Base-by-base conservation (phyloP, 495 filamentous ascomycete species). In the Penicillium macrosclerotiorum region DNA sequence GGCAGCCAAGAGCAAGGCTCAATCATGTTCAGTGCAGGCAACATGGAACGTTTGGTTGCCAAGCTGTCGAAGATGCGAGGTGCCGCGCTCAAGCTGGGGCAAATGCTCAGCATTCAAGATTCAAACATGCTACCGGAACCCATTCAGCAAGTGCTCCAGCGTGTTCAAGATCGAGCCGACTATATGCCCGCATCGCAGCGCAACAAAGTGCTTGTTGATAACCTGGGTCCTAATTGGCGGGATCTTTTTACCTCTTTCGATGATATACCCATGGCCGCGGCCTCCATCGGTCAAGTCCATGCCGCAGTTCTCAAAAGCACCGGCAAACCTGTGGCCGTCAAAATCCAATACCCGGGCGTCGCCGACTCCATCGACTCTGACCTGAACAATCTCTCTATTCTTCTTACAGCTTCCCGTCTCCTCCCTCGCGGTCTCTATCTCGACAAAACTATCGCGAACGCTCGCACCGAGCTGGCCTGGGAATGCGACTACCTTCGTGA, bases 201-300 rank as follows among this genome's bases (percentile, higher is more conserved):
- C 5, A 81, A 98, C 62, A 79, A 83, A 45, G 93, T 97, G 7
- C 72, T 98, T 1, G 55, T 73, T 0, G 68, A 75, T 5, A 95
- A 91, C 57, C 80, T 98, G 3, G 94, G 94, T 4, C 55, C 81
- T 1, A 77, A 91, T 37, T 98, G 93, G 93, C 79, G 90, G 16
- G 80, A 88, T 8, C 69, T 96, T 2, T 98, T 91, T 58, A 71
- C 67, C 8, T 79, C 82, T 1, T 98, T 98, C 57, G 84, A 94
- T 5, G 93, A 97, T 37, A 81, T 87, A 31, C 93, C 93, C 1
- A 88, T 98, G 54, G 93, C 93, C 4, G 93, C 93, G 12, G 93
- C 93, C n/a, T 96, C 91, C 0, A 98, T 98, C 49, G 93, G 93
- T 17, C 93, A 98, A 68, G 93, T 98, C 0, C 93, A 98, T 68